These are phyloP conservation scores for Pseudogymnoascus sp. DNA, from an alignment of 2,329 filamentous ascomycete species.

Conservation along the genomic window DNA sequence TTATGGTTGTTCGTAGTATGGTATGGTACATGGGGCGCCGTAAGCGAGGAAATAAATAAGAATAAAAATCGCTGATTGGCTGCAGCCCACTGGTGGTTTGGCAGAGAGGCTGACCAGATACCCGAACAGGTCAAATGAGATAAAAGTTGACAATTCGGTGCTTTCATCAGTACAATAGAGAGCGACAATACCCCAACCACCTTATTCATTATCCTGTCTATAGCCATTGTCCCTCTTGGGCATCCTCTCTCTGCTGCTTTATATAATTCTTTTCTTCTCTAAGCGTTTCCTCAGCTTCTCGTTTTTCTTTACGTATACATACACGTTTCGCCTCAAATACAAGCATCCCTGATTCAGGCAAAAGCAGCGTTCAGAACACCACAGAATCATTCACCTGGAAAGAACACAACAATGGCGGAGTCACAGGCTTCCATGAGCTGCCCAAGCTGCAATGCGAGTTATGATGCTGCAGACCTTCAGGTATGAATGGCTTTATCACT, in stretches of 20 bases:
- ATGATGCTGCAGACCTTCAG: constrained; percentile 4
- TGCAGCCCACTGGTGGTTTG: not conserved
- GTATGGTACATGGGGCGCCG: not conserved
- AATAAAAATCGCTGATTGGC: constrained; percentile 7
- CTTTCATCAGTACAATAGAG: not conserved
- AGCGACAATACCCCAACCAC: not conserved
- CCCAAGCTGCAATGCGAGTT: not conserved
- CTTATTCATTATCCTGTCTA: not conserved
- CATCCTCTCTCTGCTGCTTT: not conserved
- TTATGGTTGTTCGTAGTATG: not conserved
- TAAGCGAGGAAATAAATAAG: constrained; percentile 6
- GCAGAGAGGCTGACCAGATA: constrained; percentile 7
- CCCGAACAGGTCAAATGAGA: constrained; percentile 9
- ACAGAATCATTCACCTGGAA: not conserved
- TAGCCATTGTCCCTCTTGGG: not conserved
- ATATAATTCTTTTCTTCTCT: not conserved
- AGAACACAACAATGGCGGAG: not conserved
- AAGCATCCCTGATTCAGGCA: not conserved
- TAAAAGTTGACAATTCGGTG: constrained; percentile 8
- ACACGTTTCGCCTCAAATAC: not conserved
- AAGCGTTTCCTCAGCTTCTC: not conserved
- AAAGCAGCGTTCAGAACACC: not conserved
- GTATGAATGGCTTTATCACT: not conserved
- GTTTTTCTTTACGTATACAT: not conserved
- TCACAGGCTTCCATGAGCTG: not conserved